Evolutionary conservation across 352 stramenopile genomes (phyloP).

Genomic region (Globisporangium cederbergense): DNA sequence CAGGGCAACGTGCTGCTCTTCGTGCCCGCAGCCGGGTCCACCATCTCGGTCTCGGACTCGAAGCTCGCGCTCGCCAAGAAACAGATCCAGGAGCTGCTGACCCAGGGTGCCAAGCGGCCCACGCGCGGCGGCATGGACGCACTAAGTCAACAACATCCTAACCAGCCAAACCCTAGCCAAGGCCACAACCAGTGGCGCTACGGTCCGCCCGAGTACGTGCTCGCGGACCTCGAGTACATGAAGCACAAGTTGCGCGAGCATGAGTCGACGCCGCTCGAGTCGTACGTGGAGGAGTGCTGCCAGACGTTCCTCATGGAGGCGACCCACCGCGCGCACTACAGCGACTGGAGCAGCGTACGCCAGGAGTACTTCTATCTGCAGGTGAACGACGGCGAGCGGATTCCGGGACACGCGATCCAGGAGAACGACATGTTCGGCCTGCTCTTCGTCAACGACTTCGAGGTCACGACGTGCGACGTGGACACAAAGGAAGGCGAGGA

Average conservation of each 20-base stretch:
- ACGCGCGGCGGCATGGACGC: conserved; percentile 38
- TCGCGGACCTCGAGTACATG: conserved; percentile 76
- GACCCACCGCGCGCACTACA: conserved; percentile 58
- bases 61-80: conserved; percentile 59
- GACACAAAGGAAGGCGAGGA: conserved; percentile 35
- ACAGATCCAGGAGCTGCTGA: conserved; percentile 51
- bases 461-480: conserved; percentile 21
- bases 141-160: background rate
- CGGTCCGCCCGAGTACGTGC: conserved; percentile 60
- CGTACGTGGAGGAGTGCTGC: conserved; percentile 67
- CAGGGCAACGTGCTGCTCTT: conserved; percentile 69
- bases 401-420: conserved; percentile 36
- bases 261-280: conserved; percentile 57
- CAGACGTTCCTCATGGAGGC: conserved; percentile 83
- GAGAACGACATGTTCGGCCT: conserved; percentile 73
- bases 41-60: conserved; percentile 57
- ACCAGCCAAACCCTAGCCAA: conserved; percentile 4
- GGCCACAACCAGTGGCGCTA: conserved; percentile 54
- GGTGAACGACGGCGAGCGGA: conserved; percentile 57
- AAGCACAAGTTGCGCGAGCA: conserved; percentile 52
- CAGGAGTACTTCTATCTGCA: conserved; percentile 65
- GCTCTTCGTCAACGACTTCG: conserved; percentile 45
- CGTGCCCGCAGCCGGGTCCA: conserved; percentile 59
- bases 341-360: conserved; percentile 58
- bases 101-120: conserved; percentile 49